A percentile compares a stretch with the other conserved stretches of the same genome.
Evolutionary conservation across 495 filamentous ascomycete species (phyloP).

Genomic region (Staphylotrichum longicolle): DNA sequence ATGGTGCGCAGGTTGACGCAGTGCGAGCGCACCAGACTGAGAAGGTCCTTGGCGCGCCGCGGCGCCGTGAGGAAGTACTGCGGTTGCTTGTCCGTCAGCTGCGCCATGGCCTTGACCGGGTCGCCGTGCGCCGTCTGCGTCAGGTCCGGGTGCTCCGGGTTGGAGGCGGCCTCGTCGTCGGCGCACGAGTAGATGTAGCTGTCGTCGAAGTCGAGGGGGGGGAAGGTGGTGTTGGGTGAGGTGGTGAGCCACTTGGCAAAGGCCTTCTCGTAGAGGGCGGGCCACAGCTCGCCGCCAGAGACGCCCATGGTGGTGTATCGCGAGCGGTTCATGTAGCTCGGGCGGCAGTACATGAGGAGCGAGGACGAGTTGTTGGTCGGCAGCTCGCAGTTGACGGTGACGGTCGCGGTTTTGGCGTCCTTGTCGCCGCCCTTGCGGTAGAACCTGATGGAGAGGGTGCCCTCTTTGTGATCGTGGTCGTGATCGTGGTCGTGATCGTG

Average conservation of each 20-base stretch:
- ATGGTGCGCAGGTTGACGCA: slow-evolving; percentile 38
- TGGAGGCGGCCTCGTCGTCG: slow-evolving; percentile 13
- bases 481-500: neutral
- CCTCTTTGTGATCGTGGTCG: slow-evolving; percentile 2
- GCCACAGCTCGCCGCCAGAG: slow-evolving; percentile 38
- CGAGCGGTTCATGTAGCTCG: slow-evolving; percentile 14
- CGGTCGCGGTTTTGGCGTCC: slow-evolving; percentile 35
- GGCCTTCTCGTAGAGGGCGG: slow-evolving; percentile 43
- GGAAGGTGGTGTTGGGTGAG: no score
- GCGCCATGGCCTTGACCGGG: slow-evolving; percentile 41
- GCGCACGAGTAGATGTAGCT: no score
- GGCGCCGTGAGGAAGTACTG: slow-evolving; percentile 34
- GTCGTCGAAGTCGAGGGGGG: no score
- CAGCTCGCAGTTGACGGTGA: slow-evolving; percentile 39
- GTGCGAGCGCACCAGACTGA: slow-evolving; percentile 33
- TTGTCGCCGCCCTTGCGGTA: slow-evolving; percentile 42
- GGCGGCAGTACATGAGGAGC: slow-evolving; percentile 38
- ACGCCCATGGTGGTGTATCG: neutral
- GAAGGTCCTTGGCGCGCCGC: slow-evolving; percentile 30
- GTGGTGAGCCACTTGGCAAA: slow-evolving; percentile 38
- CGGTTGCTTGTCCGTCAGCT: slow-evolving; percentile 35
- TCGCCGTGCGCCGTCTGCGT: slow-evolving; percentile 36
- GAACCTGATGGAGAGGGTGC: slow-evolving; percentile 31
- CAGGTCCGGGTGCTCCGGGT: slow-evolving; percentile 30
- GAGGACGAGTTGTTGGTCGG: slow-evolving; percentile 40